phyloP scores from a whole-genome alignment of 805 yeast genomes.

The Candida ficus region DNA sequence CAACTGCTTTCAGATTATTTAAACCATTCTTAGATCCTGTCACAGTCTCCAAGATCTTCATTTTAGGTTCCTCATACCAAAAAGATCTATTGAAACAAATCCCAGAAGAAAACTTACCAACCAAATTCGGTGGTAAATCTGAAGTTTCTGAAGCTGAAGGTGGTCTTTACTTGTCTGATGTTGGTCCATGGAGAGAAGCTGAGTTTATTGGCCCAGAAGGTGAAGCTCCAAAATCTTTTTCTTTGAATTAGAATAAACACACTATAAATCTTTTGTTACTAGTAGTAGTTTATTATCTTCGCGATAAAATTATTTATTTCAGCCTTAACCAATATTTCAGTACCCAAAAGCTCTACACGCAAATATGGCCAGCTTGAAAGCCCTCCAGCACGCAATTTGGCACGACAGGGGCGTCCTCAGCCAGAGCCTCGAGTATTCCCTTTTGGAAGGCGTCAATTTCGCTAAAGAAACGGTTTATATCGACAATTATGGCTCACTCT shows the following conservation, averaged over 20 bases:
- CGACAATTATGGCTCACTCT: background rate
- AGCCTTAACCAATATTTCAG: too few species aligned
- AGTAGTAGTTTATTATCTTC: background rate
- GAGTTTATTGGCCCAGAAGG: conserved; percentile 92
- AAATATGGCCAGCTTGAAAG: too few species aligned
- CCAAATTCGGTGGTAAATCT: conserved; percentile 83
- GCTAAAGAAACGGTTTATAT: background rate
- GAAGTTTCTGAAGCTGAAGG: conserved; percentile 61
- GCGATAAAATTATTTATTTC: too few species aligned
- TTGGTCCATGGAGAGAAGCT: conserved; percentile 97
- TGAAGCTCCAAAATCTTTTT: conserved; percentile 68
- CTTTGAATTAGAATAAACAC: background rate
- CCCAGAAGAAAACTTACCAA: conserved; percentile 89
- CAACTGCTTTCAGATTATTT: conserved; percentile 86
- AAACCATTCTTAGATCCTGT: conserved; percentile 96
- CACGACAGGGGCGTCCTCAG: background rate
- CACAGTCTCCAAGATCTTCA: conserved; percentile 90
- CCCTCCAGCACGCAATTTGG: background rate
- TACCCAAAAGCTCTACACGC: too few species aligned
- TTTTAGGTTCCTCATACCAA: conserved; percentile 73
- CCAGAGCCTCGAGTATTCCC: background rate
- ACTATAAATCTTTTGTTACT: background rate
- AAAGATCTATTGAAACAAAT: conserved; percentile 86
- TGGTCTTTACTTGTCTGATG: conserved; percentile 81
- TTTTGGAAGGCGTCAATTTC: background rate